A percentile compares a stretch with the other conserved stretches of the same genome.
Conservation (phyloP, 345 rosid species). For the Firmiana major region DNA sequence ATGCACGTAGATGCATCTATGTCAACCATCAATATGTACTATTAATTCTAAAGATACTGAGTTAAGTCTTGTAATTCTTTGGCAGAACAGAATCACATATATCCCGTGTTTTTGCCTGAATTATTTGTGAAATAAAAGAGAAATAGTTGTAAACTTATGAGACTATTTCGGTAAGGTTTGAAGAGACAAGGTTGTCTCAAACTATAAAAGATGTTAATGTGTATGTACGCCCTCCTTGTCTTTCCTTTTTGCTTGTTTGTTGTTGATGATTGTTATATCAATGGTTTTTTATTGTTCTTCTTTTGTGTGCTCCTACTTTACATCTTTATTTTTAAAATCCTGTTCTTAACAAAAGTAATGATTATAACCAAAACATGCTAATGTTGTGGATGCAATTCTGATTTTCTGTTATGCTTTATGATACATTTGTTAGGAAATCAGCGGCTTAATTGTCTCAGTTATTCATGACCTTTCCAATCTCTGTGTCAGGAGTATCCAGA, state of each 20-base stretch:
- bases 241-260: neutral
- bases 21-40: constrained; percentile 2
- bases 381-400: neutral
- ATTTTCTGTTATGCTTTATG: neutral
- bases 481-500: constrained; percentile 80
- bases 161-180: neutral
- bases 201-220: neutral
- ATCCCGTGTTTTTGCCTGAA: neutral
- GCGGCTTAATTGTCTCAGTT: constrained; percentile 7
- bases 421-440: constrained; percentile 8
- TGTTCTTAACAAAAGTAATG: neutral
- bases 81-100: neutral
- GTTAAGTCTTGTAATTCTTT: neutral
- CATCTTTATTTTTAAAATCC: neutral
- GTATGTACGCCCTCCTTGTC: neutral
- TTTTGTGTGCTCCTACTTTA: neutral
- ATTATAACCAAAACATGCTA: neutral
- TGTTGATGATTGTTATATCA: neutral
- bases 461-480: constrained; percentile 23
- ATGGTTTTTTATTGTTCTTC: neutral
- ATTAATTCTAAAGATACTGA: neutral
- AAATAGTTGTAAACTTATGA: neutral
- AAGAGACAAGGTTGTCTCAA: neutral
- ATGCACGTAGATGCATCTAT: neutral
- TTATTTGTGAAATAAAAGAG: neutral